phyloP scores from a whole-genome alignment of 805 yeast genomes.

The Priceomyces castillae region DNA sequence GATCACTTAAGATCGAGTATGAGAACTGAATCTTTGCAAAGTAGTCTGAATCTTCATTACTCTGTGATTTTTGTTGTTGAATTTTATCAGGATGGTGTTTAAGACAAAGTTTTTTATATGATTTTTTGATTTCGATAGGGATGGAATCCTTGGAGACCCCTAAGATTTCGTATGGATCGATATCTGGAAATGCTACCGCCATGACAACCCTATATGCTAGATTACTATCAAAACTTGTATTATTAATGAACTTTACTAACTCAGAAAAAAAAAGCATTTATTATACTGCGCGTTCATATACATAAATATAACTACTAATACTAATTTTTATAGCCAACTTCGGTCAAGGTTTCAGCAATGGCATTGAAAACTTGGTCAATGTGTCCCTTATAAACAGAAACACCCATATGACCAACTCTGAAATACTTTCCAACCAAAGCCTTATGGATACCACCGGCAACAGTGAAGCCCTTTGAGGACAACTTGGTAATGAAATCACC shows the following conservation, averaged over 20 bases:
- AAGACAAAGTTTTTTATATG: constrained; percentile 64
- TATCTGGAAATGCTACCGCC: constrained; percentile 48
- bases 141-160: constrained; percentile 40
- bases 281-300: neutral
- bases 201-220: constrained; percentile 9
- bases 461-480: constrained; percentile 63
- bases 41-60: constrained; percentile 18
- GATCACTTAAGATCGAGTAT: constrained; percentile 64
- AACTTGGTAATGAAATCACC: constrained; percentile 59
- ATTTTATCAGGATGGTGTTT: constrained; percentile 72
- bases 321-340: constrained; percentile 14
- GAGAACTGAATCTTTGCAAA: constrained; percentile 77
- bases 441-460: constrained; percentile 90
- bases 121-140: constrained; percentile 58
- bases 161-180: constrained; percentile 61
- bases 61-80: constrained; percentile 21
- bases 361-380: constrained; percentile 33
- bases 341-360: constrained; percentile 29
- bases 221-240: neutral
- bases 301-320: neutral
- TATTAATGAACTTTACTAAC: neutral
- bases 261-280: neutral
- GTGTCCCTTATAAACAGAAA: constrained; percentile 49
- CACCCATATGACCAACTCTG: constrained; percentile 97
- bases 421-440: constrained; percentile 78